Conservation (phyloP, 2,329 filamentous ascomycete species). For the Elsinoe arachidis region DNA sequence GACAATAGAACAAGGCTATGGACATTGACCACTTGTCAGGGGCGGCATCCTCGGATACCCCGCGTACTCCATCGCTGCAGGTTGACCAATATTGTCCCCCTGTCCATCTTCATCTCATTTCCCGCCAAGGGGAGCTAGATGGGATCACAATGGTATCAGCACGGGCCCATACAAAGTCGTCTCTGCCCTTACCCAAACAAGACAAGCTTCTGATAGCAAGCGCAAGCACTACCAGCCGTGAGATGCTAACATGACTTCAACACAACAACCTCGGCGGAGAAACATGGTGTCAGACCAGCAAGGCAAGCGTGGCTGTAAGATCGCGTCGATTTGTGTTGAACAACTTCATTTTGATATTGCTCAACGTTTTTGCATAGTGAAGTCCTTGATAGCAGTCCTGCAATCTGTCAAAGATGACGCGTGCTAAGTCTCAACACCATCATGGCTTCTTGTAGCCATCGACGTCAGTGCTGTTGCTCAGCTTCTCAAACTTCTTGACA, state of each 20-base stretch:
- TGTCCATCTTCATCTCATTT: conserved; percentile 2
- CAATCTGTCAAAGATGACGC: background rate
- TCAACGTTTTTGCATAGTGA: background rate
- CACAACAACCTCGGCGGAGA: background rate
- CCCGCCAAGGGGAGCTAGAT: background rate
- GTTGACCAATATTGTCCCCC: background rate
- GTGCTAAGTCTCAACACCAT: background rate
- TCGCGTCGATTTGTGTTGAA: conserved; percentile 4
- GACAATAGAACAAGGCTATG: background rate
- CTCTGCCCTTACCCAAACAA: background rate
- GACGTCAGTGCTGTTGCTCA: conserved; percentile 42
- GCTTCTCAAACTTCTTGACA: conserved; percentile 42
- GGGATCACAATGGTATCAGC: background rate
- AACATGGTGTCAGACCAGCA: background rate
- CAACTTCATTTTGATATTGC: background rate
- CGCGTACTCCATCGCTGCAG: background rate
- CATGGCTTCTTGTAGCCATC: conserved; percentile 29
- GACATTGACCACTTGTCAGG: background rate
- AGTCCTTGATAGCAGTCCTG: background rate
- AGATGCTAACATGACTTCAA: background rate
- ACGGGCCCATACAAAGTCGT: background rate
- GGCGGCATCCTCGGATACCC: background rate
- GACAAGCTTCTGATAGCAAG: background rate
- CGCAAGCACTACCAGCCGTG: background rate
- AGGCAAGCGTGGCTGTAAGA: background rate